Evolutionary conservation across 176 grass and related monocot genomes (phyloP), one percentile per base, ranked within the genome.

Genomic region (Phragmites australis): DNA sequence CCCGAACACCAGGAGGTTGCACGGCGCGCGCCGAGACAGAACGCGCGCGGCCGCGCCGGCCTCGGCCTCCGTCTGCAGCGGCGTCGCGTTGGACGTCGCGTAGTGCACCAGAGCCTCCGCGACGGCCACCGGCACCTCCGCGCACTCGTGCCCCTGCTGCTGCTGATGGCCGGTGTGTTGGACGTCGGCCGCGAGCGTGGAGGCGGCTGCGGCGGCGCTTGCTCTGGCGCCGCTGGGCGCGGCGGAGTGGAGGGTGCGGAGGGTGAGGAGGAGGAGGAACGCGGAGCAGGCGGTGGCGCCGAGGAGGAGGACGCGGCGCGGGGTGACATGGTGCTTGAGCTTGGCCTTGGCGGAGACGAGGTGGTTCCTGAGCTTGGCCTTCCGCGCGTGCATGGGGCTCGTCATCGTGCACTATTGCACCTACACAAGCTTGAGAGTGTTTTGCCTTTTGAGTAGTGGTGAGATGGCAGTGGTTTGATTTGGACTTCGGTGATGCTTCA

Each of bases 1-100:
- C 16, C 92, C 92, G 72, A 94, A 83, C 30, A 94, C 89, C 30
- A 94, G 84, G 59, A 94, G 85, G 52, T 87, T 80, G 76, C 92
- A 94, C 39, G 92, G 92, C 42, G 87, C 82, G 51, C 87, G 84
- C n/a, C 41, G 26, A 60, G 69, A 59, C 37, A 94, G 81, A 16
- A 71, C 45, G 6, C 86, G 76, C 54, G 86, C 89, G 10, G 89
- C 74, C 6, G 81, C 81, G 5, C 52, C 57, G 34, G 88, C 61
- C 87, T 94, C 92, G 0, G 70, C 79, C 14, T 21, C 43, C 23
- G 86, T 87, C 82, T 84, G 59, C 43, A 41, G 67, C 51, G 84
- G 72, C 74, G 89, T 87, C 15, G 55, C 79, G 41, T 78, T 84
- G 7, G 80, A 37, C 46, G 84, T 85, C 21, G 87, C 60, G 84